Base-by-base conservation (phyloP, 192 early-diverging fungal species). In the Coemansia sp. region DNA sequence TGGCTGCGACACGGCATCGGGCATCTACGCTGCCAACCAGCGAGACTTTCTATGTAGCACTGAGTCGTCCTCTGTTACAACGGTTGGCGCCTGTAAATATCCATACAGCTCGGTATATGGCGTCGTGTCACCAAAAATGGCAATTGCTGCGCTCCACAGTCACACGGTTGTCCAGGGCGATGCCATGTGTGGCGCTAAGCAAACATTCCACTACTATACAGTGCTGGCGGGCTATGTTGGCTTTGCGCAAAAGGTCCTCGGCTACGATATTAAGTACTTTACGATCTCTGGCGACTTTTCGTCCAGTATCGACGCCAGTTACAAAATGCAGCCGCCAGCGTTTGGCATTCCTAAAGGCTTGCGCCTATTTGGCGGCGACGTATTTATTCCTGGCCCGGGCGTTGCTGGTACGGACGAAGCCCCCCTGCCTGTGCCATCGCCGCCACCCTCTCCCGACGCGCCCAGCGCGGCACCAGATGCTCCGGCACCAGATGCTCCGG, bases 31-130 rank as follows among this genome's bases (percentile, higher is more conserved):
- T 7, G 46, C 68, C 35, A 69, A 69, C 62, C 46, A 51, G 27
- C 56, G 53, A 3, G 66, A 72, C 50, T 74, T 74, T 64, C 41
- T 65, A 2, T 80, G 78, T 73, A 71, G 61, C 13, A 45, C 36
- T 16, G 53, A 65, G 21, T 44, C 35, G 34, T 31, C 67, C 10
- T 19, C 36, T 11, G 21, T 60, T 1, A 51, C 67, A n/a, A 17
- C 36, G 7, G 60, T 37, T 53, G 33, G 42, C 19, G 36, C 5
- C 33, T 75, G 73, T 46, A 40, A 45, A 11, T 41, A 69, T 10
- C 73, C 73, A 16, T 75, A 44, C 27, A 60, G 73, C 45, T 27
- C 67, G 6, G 33, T 62, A 11, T 69, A 69, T n/a, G 73, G 56
- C 2, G 24, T 51, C 1, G 54, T 65, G 13, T 13, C 34, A 3